Conservation (phyloP, 345 rosid genomes). For the Gossypium herbaceum region DNA sequence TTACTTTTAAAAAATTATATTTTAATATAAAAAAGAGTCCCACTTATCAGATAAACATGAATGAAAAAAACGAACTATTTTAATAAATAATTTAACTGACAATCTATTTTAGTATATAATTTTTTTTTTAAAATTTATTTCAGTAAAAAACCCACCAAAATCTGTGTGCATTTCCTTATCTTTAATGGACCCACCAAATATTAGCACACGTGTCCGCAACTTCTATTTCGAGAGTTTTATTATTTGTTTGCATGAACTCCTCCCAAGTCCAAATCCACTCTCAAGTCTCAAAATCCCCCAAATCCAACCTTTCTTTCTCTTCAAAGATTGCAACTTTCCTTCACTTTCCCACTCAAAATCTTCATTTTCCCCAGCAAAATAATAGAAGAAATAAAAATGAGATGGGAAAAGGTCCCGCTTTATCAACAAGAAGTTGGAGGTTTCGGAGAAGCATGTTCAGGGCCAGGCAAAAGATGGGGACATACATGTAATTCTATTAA, state of each 20-base stretch:
- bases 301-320: constrained; percentile 10
- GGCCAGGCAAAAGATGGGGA: constrained; percentile 98
- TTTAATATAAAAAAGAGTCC: too few species aligned
- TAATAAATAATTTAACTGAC: too few species aligned
- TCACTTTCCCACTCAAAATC: constrained; percentile 23
- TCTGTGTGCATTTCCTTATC: not conserved
- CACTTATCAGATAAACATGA: too few species aligned
- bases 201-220: not conserved
- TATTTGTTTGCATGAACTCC: constrained; percentile 26
- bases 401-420: constrained; percentile 16
- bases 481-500: constrained; percentile 90
- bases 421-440: constrained; percentile 5
- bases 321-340: constrained; percentile 25
- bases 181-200: not conserved
- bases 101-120: too few species aligned
- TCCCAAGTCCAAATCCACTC: constrained; percentile 17
- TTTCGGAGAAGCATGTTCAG: constrained; percentile 22
- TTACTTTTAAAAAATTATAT: too few species aligned
- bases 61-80: too few species aligned
- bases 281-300: constrained; percentile 14
- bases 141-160: too few species aligned
- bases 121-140: too few species aligned
- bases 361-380: constrained; percentile 16
- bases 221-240: not conserved
- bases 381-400: constrained; percentile 56